phyloP scores from a whole-genome alignment of 225 moss, liverwort and hornwort species.

The Marchantia paleacea region DNA sequence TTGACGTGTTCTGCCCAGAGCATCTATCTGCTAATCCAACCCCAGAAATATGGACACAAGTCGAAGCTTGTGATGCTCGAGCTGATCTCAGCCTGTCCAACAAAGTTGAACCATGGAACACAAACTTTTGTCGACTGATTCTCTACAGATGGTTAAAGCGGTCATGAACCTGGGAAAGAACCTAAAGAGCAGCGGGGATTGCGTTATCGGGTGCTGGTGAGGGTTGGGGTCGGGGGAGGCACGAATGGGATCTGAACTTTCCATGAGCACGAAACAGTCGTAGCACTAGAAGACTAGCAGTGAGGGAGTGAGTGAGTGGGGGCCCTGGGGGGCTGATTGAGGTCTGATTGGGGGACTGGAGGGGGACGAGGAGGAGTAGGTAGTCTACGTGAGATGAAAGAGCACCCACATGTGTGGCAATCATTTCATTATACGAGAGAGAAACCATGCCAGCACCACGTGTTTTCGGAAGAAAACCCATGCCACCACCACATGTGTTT shows the following conservation, averaged over 20 bases:
- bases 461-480: neutral
- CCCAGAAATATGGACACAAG: neutral
- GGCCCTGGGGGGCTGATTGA: too few relatives aligned
- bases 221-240: too few relatives aligned
- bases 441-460: constrained; percentile 14
- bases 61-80: neutral
- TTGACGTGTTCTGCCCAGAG: neutral
- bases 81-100: constrained; percentile 7
- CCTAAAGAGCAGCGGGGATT: neutral
- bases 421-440: neutral
- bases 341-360: too few relatives aligned
- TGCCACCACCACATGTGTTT: constrained; percentile 8
- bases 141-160: neutral
- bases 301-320: too few relatives aligned
- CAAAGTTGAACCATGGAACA: neutral
- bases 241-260: too few relatives aligned
- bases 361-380: too few relatives aligned
- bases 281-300: too few relatives aligned
- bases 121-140: neutral
- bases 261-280: too few relatives aligned
- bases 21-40: neutral
- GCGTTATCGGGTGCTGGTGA: neutral
- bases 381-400: too few relatives aligned
- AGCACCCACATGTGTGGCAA: neutral
- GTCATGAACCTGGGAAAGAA: neutral